phyloP scores from a whole-genome alignment of 768 basidiomycete genomes.

The Collybia sordida region DNA sequence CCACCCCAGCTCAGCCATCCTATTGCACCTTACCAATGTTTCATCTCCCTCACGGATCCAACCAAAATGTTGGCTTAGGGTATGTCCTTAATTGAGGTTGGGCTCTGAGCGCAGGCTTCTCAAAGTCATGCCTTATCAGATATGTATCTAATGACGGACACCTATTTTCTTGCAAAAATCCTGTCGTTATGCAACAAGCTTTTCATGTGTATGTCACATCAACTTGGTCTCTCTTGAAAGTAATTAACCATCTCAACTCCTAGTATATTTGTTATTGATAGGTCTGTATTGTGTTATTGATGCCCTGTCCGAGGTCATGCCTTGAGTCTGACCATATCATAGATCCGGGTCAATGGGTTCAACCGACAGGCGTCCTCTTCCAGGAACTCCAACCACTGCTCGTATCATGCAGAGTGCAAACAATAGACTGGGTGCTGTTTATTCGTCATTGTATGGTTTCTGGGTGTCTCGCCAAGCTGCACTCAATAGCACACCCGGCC shows the following conservation, averaged over 20 bases:
- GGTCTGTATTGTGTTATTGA: neutral
- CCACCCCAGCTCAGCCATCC: slow-evolving; percentile 44
- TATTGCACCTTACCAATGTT: slow-evolving; percentile 56
- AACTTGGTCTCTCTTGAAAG: neutral
- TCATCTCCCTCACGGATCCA: slow-evolving; percentile 32
- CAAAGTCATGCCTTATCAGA: slow-evolving; percentile 19
- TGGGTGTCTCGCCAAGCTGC: slow-evolving; percentile 52
- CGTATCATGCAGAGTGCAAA: slow-evolving; percentile 34
- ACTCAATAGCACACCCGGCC: slow-evolving; percentile 14
- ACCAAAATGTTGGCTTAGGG: slow-evolving; percentile 8
- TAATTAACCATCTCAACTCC: neutral
- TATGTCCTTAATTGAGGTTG: too few species aligned
- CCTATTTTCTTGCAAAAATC: slow-evolving; percentile 52
- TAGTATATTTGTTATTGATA: slow-evolving; percentile 1
- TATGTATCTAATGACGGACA: slow-evolving; percentile 61
- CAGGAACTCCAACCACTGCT: slow-evolving; percentile 38
- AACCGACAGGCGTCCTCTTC: slow-evolving; percentile 43
- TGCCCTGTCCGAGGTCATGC: neutral
- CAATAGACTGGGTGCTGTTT: slow-evolving; percentile 60
- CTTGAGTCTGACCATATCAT: too few species aligned
- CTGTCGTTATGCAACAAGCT: slow-evolving; percentile 48
- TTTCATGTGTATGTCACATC: slow-evolving; percentile 60
- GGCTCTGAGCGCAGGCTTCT: too few species aligned
- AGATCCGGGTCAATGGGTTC: slow-evolving; percentile 53
- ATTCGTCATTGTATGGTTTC: slow-evolving; percentile 53